Base-by-base conservation (phyloP, 495 filamentous ascomycete species). In the Podospora pseudoanserina region DNA sequence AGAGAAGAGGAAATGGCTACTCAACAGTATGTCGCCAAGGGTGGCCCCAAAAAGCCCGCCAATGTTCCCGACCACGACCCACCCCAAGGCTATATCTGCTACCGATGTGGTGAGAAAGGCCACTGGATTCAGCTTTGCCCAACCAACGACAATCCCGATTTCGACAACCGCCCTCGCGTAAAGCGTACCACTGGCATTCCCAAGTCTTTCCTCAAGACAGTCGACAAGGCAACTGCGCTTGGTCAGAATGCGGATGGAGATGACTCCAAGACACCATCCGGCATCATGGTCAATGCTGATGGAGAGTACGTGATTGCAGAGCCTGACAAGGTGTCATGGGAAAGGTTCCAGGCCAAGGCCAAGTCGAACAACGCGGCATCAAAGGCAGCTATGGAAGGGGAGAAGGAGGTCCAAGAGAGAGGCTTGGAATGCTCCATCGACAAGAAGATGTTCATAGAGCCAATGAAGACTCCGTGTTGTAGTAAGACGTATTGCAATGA, bases 111-210 rank as follows among this genome's bases (percentile, higher is more conserved):
- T 67, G 91, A 97, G 78, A 99, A 98, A 82, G 95, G 96, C 26
- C 95, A 99, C 77, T 98, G 94, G 93, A 99, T 99, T 65, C 92
- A 97, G 80, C 87, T 88, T 13, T 99, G 95, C 70, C 95, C 95
- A 19, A 99, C 95, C 18, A 99, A 99, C 76, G 91, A 96, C 76
- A 94, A 99, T 73, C 94, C 96, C 3, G 92, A 92, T 57, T 98
- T 91, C 74, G 94, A 98, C 79, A 91, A 92, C 68, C 90, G 91
- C 32, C 92, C 93, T 60, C 88, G 93, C 60, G 90, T 98, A 61
- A 97, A 96, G 82, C 88, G 95, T 62, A 97, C 96, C 15, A 98
- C 95, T 18, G 95, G 95, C 65, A 98, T 99, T 68, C 95, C 95
- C 23, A 87, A 90, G 68, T 96, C 93, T 4, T 93, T 97, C 73